Evolutionary conservation across 2,329 filamentous ascomycete species (phyloP).

Genomic region (Cordyceps fumosorosea): DNA sequence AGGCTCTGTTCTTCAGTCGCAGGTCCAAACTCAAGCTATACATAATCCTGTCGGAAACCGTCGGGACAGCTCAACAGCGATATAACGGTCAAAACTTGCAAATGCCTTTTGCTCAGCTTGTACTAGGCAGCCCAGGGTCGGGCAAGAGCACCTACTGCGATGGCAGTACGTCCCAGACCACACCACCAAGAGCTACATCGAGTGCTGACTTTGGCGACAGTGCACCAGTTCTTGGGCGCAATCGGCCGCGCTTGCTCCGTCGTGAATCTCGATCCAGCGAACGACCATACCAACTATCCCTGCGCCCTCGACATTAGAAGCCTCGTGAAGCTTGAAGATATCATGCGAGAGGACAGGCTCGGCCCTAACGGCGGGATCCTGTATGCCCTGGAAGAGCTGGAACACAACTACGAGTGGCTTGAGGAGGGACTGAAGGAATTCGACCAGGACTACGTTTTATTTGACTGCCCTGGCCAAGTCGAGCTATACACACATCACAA

Average conservation of each 20-base stretch:
- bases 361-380: conserved; percentile 90
- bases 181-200: neutral
- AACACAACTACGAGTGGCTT: conserved; percentile 90
- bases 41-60: neutral
- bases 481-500: conserved; percentile 95
- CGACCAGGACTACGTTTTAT: conserved; percentile 85
- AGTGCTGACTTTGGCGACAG: conserved; percentile 28
- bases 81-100: no score
- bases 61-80: neutral
- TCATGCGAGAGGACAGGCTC: conserved; percentile 85
- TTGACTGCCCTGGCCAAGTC: conserved; percentile 95
- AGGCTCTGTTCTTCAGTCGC: neutral
- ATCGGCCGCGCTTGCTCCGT: conserved; percentile 93
- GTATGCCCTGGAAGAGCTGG: conserved; percentile 91
- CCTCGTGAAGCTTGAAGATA: conserved; percentile 83
- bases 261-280: conserved; percentile 94
- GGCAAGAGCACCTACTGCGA: conserved; percentile 98
- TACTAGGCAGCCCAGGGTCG: conserved; percentile 88
- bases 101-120: conserved; percentile 67
- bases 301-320: conserved; percentile 86
- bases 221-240: conserved; percentile 96
- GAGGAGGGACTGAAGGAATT: conserved; percentile 72
- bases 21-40: neutral
- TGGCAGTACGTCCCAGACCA: conserved; percentile 56
- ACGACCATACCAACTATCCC: conserved; percentile 84